Percentiles rank a stretch among this genome's conserved stretches.
Evolutionary conservation across 768 basidiomycete species (phyloP).

Genomic region (Butyriboletus loyo): DNA sequence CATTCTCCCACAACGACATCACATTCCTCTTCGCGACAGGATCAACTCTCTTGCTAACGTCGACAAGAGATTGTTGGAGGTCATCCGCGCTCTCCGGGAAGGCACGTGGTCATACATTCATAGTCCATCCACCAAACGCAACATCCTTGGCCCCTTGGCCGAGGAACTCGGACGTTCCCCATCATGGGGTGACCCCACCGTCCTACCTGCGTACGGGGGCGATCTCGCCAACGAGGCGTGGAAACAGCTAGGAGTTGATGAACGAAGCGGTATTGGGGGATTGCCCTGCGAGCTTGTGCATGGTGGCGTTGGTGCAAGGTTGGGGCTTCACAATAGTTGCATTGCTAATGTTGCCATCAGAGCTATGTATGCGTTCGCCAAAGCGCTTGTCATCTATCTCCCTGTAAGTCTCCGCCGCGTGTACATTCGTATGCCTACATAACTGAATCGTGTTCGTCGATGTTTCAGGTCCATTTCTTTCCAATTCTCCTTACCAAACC

Average conservation of each 20-base stretch:
- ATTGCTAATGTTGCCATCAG: constrained; percentile 55
- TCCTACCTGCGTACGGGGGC: constrained; percentile 65
- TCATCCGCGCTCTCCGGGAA: constrained; percentile 51
- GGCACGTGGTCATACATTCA: constrained; percentile 59
- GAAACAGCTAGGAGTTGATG: constrained; percentile 52
- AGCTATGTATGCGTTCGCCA: constrained; percentile 52
- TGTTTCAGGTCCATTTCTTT: constrained; percentile 63
- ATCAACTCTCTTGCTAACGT: constrained; percentile 67
- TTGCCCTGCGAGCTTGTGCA: constrained; percentile 78
- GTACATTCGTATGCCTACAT: not conserved
- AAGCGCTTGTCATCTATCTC: constrained; percentile 65
- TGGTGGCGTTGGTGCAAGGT: constrained; percentile 44
- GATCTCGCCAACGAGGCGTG: constrained; percentile 48
- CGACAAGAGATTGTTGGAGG: constrained; percentile 54
- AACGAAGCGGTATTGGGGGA: constrained; percentile 58
- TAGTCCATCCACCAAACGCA: constrained; percentile 37
- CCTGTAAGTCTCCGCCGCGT: constrained; percentile 50
- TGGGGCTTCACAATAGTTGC: constrained; percentile 56
- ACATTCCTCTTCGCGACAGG: constrained; percentile 32
- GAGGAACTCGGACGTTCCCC: constrained; percentile 55
- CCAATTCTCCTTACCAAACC: constrained; percentile 64
- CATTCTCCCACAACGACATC: not conserved
- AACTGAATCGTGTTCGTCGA: not conserved
- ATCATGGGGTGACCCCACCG: constrained; percentile 59
- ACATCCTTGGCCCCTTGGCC: constrained; percentile 47